These are phyloP conservation scores for Entomortierella parvispora DNA, from an alignment of 192 early-diverging fungal species.

Conservation along the genomic window DNA sequence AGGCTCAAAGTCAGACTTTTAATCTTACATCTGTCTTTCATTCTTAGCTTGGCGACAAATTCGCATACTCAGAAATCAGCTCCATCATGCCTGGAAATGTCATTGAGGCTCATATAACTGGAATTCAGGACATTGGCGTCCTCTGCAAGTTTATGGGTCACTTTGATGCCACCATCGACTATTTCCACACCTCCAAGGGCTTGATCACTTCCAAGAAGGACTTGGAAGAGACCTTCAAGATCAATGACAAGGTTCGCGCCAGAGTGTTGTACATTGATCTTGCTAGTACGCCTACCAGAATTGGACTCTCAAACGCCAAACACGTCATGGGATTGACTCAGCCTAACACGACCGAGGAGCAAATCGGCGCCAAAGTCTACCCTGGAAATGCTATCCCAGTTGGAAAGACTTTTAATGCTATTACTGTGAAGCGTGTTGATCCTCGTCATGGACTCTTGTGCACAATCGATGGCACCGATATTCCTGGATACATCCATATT, in stretches of 20 bases:
- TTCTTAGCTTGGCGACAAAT: constrained; percentile 39
- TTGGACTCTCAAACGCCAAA: constrained; percentile 65
- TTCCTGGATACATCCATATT: constrained; percentile 72
- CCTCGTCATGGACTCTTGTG: constrained; percentile 71
- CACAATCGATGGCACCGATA: constrained; percentile 55
- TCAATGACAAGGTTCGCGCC: constrained; percentile 69
- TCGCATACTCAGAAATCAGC: constrained; percentile 71
- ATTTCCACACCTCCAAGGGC: constrained; percentile 62
- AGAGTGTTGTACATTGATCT: constrained; percentile 83
- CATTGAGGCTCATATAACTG: constrained; percentile 73
- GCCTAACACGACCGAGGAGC: constrained; percentile 6
- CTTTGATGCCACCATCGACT: constrained; percentile 78
- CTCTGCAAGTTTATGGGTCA: constrained; percentile 83
- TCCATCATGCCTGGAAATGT: constrained; percentile 85
- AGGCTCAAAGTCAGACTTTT: neutral
- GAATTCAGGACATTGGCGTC: constrained; percentile 71
- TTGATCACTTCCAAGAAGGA: constrained; percentile 52
- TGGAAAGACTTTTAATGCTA: constrained; percentile 76
- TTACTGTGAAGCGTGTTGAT: constrained; percentile 71
- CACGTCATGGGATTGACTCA: constrained; percentile 64
- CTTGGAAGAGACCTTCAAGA: constrained; percentile 64
- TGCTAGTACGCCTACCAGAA: constrained; percentile 68
- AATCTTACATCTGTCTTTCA: neutral
- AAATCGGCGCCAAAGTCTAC: constrained; percentile 42
- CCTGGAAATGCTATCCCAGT: constrained; percentile 63